These are phyloP conservation scores for Bertia moriformis DNA, from an alignment of 2,329 filamentous ascomycete genomes.

Conservation along the genomic window DNA sequence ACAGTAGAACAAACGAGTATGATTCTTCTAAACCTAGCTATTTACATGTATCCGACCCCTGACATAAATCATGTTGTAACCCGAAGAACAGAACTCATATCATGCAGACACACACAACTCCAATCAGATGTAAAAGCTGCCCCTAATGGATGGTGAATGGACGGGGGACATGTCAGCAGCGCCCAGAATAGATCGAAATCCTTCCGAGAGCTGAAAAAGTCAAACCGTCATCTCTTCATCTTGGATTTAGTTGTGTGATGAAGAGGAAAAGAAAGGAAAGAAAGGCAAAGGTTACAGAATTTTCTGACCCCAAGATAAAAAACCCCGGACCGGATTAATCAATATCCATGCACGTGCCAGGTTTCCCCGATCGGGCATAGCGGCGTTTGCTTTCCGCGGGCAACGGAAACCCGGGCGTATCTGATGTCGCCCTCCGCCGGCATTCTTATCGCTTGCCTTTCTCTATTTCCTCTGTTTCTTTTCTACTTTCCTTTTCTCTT, in stretches of 20 bases:
- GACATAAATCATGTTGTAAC: too few species aligned
- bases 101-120: conserved; percentile 12
- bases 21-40: too few species aligned
- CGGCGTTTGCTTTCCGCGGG: conserved; percentile 3
- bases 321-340: too few species aligned
- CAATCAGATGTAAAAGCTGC: conserved; percentile 18
- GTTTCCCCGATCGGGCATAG: too few species aligned
- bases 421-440: too few species aligned
- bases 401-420: too few species aligned
- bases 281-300: conserved; percentile 4
- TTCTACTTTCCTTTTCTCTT: not conserved
- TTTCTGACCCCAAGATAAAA: conserved; percentile 7
- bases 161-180: conserved; percentile 17
- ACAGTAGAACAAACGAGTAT: too few species aligned
- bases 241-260: conserved; percentile 37
- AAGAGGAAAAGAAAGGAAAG: conserved; percentile 13
- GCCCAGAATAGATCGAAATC: conserved; percentile 14
- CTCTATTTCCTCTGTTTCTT: too few species aligned
- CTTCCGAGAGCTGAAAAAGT: conserved; percentile 27
- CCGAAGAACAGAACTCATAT: too few species aligned
- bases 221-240: conserved; percentile 33
- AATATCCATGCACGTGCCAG: too few species aligned
- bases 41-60: too few species aligned
- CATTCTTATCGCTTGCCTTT: too few species aligned
- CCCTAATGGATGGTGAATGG: conserved; percentile 16